Base-by-base conservation (phyloP, 169 alveolate species). In the Cryptosporidium felis region DNA sequence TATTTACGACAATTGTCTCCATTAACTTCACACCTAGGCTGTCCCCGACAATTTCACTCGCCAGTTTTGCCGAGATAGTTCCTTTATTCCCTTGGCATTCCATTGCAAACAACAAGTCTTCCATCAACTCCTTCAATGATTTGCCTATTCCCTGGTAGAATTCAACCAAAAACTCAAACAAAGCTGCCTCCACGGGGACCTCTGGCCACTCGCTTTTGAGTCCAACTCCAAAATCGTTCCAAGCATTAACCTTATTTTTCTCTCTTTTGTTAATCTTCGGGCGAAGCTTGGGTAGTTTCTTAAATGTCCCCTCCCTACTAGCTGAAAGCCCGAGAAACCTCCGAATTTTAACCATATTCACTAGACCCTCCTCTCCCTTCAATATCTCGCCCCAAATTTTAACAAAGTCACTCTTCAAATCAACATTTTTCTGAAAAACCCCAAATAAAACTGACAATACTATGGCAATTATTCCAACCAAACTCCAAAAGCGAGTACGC, bases 121-220 rank as follows among this genome's bases (percentile, higher is more conserved):
- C 26, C n/a, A 74, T 23, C 18, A 74, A 53, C 5, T 74, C 44
- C 14, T 74, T 67, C 38, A 74, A n/a, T 10, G 66, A 12, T 32
- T 14, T 74, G 8, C 67, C 85, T 16, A 40, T 53, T 3, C 66
- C 67, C 23, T 34, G 67, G 45, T 74, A 74, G 56, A 41, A 74
- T 9, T 74, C 85, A 14, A 36, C 12, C 18, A 74, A 23, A 56
- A 74, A 74, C 46, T 74, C 85, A 3, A 74, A 18, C 42, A 74
- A n/a, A 9, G 85, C 51, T 2, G 85, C 60, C 1, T 74, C 85
- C 18, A 74, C 23, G 5, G 85, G 67, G 3, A 74, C 74, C 10
- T 12, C 12, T n/a, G 85, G 85, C 85, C 85, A 74, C 12, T 74
- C 42, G 56, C 85, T 74, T 53, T 74, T 40, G n/a, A 74, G 38